Conservation (phyloP, 306 rosid genomes). For the Dryas drummondii region DNA sequence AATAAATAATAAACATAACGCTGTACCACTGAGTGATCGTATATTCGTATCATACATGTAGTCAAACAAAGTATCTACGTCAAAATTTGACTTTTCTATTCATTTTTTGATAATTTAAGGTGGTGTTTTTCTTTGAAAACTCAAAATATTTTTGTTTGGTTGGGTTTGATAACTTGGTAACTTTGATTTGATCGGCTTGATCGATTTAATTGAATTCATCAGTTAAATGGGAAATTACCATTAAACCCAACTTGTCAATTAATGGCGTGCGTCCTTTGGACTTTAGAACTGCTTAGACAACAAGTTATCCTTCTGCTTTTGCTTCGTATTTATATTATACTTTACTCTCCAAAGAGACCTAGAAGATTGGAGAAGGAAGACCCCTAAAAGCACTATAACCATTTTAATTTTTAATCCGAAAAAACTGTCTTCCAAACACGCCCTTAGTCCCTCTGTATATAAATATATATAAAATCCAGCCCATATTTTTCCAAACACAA, state of each 20-base stretch:
- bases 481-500: background rate
- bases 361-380: slow-evolving; percentile 20
- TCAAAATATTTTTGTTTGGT: accelerated
- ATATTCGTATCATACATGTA: too few relatives aligned
- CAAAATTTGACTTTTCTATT: too few relatives aligned
- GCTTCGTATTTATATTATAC: background rate
- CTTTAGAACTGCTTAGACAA: slow-evolving; percentile 21
- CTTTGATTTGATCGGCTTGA: too few relatives aligned
- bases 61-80: too few relatives aligned
- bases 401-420: background rate
- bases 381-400: slow-evolving; percentile 6
- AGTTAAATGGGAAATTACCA: background rate
- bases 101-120: too few relatives aligned
- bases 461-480: background rate
- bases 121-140: too few relatives aligned
- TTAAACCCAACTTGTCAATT: background rate
- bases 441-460: background rate
- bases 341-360: slow-evolving; percentile 21
- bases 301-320: slow-evolving; percentile 23
- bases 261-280: background rate
- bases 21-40: too few relatives aligned
- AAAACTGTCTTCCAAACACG: slow-evolving; percentile 1
- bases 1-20: too few relatives aligned
- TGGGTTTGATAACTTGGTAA: too few relatives aligned
- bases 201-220: too few relatives aligned